Percentiles rank a stretch among this genome's conserved stretches.
phyloP scores from a whole-genome alignment of 345 rosid genomes.

The Melaleuca alternifolia region DNA sequence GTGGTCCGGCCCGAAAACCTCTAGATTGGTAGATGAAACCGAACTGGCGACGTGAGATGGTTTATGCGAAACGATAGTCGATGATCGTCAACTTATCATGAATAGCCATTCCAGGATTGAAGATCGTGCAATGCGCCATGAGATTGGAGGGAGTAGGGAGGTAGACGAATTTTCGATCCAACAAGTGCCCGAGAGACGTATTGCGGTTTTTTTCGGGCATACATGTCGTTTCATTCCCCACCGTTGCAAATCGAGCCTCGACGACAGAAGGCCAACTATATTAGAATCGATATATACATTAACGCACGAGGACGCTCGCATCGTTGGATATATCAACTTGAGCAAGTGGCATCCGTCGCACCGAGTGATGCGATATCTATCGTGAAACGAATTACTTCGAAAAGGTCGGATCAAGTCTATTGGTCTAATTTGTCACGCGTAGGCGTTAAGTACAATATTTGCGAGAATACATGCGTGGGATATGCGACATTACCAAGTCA shows the following conservation, averaged over 20 bases:
- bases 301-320: not conserved
- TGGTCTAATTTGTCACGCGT: too few species aligned
- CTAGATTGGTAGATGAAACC: too few species aligned
- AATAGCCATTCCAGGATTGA: not conserved
- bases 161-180: not conserved
- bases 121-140: not conserved
- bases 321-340: not conserved
- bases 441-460: not conserved
- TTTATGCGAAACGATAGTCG: accelerated
- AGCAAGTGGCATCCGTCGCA: not conserved
- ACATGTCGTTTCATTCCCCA: not conserved
- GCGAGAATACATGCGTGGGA: not conserved
- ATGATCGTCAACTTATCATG: not conserved
- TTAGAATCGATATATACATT: accelerated
- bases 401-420: not conserved
- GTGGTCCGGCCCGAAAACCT: not conserved
- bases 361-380: not conserved
- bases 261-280: accelerated
- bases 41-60: not conserved
- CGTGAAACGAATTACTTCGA: not conserved
- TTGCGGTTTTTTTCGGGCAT: not conserved
- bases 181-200: not conserved
- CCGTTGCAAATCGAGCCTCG: not conserved
- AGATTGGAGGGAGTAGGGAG: too few species aligned
- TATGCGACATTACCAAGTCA: not conserved